Percentiles rank a stretch among this genome's conserved stretches.
phyloP scores from a whole-genome alignment of 208 protist genomes.

The Kentomonas sorsogonicus region DNA sequence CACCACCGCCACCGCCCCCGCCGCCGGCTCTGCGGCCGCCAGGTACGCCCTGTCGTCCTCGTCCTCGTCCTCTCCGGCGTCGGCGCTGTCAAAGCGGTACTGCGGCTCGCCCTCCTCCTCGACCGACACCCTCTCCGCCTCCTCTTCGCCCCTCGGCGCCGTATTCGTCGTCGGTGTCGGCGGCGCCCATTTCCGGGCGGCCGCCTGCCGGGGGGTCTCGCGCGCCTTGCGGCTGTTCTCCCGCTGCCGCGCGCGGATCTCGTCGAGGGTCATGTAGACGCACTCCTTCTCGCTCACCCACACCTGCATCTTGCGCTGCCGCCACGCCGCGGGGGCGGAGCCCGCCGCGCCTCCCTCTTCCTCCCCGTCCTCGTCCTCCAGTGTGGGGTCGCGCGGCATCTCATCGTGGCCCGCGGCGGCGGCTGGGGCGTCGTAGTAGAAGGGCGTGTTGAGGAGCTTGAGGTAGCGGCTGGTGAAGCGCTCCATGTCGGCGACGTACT shows the following conservation, averaged over 20 bases:
- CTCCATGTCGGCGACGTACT: constrained; percentile 64
- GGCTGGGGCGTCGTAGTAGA: neutral
- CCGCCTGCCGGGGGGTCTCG: constrained; percentile 8
- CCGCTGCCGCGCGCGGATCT: constrained; percentile 24
- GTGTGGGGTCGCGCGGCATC: neutral
- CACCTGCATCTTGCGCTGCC: constrained; percentile 25
- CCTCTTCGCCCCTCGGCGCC: constrained; percentile 5
- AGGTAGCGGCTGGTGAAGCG: constrained; percentile 34
- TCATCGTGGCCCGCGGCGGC: neutral
- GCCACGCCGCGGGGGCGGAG: neutral
- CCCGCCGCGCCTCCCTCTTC: neutral
- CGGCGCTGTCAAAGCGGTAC: neutral
- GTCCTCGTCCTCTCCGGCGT: constrained; percentile 5
- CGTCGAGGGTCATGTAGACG: constrained; percentile 43
- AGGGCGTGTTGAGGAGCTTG: constrained; percentile 26
- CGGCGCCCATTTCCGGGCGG: too few species aligned
- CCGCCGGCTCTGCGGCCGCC: neutral
- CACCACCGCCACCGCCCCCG: neutral
- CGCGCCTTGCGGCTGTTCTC: constrained; percentile 1
- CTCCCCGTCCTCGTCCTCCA: neutral
- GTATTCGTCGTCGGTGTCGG: too few species aligned
- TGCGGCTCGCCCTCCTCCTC: neutral
- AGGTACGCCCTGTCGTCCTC: neutral
- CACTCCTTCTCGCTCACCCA: constrained; percentile 51
- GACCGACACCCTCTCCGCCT: neutral